Evolutionary conservation across 2,329 filamentous ascomycete species (phyloP).

Genomic region (Keithomyces neogunnii): DNA sequence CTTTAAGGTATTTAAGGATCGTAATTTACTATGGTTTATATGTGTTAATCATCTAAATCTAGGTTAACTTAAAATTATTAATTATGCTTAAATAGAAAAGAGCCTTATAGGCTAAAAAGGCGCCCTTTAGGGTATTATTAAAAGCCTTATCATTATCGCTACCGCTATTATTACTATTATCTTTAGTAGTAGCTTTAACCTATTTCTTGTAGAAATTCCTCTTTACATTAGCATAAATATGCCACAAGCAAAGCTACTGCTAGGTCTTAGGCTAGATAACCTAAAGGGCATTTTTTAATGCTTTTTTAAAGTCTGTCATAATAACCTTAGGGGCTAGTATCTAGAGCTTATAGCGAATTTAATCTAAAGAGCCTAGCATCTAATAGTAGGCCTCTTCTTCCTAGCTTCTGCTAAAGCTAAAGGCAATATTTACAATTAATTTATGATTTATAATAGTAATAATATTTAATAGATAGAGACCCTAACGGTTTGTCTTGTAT

Average conservation of each 20-base stretch:
- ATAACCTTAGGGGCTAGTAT: too few species aligned
- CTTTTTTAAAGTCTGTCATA: background rate
- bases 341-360: too few species aligned
- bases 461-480: background rate
- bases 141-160: too few species aligned
- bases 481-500: background rate
- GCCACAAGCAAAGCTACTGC: background rate
- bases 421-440: background rate
- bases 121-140: too few species aligned
- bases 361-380: background rate
- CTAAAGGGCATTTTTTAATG: background rate
- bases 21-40: too few species aligned
- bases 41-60: too few species aligned
- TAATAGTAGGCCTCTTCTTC: background rate
- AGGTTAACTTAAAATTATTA: background rate
- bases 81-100: background rate
- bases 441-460: background rate
- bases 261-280: background rate
- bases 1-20: background rate
- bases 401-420: background rate
- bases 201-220: background rate
- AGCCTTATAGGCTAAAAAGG: background rate
- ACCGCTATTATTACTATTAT: background rate
- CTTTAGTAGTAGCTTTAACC: background rate
- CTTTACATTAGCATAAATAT: too few species aligned